Evolutionary conservation across 257 asterid genomes (phyloP), one percentile per base, ranked within the genome.

Genomic region (Petunia secreta): DNA sequence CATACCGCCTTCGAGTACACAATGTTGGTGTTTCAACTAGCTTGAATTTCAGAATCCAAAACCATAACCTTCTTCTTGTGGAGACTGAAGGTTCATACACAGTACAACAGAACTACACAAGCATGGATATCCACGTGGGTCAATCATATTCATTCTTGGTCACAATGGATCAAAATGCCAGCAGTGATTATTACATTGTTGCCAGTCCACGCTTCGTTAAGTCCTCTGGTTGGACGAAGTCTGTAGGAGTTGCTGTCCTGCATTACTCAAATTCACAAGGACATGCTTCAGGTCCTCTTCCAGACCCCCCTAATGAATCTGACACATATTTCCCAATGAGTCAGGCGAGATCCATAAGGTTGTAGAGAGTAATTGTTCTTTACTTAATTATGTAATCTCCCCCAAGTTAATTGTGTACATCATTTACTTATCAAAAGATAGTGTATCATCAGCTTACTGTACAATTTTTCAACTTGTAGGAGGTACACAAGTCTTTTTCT

Each of bases 21-120:
- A 95, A 95, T 58, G 90, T 91, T 54, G 99, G 99, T 83, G 89
- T 88, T 86, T 83, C 95, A 34, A 92, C 97, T 41, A 95, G 97
- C 92, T 86, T 95, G 85, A 95, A 95, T 90, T 95, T 95, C 88
- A 91, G 98, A 89, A 93, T 95, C 87, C 98, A 95, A 87, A 87
- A 85, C 71, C 99, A 95, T 80, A 91, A 92, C 86, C 80, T 95
- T 90, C 88, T 92, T 84, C 97, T 95, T 80, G 94, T 92, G 38
- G 98, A 95, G 85, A 95, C 99, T 9, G 99, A 95, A 89, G 99
- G 99, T 39, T 92, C 99, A 81, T 93, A 95, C 83, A 93, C 99
- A 1, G 90, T 93, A 73, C 98, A 93, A 79, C 96, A 92, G 87
- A 91, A 92, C 86, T 93, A 92, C 88, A 86, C 91, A 48, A 91